phyloP scores from a whole-genome alignment of 208 protist genomes.

The Trypanosoma congolense region DNA sequence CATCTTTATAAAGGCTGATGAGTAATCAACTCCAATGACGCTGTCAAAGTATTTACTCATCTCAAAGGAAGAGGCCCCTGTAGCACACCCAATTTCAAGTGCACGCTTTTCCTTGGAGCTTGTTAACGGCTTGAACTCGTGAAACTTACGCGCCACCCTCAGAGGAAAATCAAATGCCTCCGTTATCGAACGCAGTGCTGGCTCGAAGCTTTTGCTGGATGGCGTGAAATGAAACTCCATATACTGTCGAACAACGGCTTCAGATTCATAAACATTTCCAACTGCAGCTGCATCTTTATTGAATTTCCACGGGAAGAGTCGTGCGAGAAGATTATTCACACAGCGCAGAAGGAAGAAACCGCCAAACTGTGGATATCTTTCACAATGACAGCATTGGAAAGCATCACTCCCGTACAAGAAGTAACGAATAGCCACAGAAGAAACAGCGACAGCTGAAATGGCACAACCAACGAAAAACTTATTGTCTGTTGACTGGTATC shows the following conservation, averaged over 20 bases:
- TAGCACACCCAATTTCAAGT: slow-evolving; percentile 80
- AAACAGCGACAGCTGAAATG: slow-evolving; percentile 1
- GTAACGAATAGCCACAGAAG: slow-evolving; percentile 9
- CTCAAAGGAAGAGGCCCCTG: slow-evolving; percentile 70
- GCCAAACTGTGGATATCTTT: background rate
- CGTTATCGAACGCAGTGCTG: slow-evolving; percentile 26
- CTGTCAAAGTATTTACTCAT: slow-evolving; percentile 77
- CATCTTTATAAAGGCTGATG: slow-evolving; percentile 62
- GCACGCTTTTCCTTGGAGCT: slow-evolving; percentile 22
- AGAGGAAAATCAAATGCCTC: slow-evolving; percentile 73
- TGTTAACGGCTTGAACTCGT: slow-evolving; percentile 21
- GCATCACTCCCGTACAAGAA: background rate
- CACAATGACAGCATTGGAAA: slow-evolving; percentile 3
- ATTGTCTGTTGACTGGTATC: background rate
- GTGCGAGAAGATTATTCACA: too few species aligned
- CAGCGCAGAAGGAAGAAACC: too few species aligned
- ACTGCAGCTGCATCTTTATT: too few species aligned
- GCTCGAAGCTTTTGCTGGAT: slow-evolving; percentile 39
- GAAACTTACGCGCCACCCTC: slow-evolving; percentile 58
- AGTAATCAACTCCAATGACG: slow-evolving; percentile 78
- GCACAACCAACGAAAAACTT: background rate
- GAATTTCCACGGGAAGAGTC: too few species aligned
- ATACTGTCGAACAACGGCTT: slow-evolving; percentile 58
- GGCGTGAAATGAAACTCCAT: slow-evolving; percentile 85
- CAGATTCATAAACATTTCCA: slow-evolving; percentile 54